A percentile compares a stretch with the other conserved stretches of the same genome.
phyloP scores from a whole-genome alignment of 176 grass and related monocot genomes.

The Triticum urartu region DNA sequence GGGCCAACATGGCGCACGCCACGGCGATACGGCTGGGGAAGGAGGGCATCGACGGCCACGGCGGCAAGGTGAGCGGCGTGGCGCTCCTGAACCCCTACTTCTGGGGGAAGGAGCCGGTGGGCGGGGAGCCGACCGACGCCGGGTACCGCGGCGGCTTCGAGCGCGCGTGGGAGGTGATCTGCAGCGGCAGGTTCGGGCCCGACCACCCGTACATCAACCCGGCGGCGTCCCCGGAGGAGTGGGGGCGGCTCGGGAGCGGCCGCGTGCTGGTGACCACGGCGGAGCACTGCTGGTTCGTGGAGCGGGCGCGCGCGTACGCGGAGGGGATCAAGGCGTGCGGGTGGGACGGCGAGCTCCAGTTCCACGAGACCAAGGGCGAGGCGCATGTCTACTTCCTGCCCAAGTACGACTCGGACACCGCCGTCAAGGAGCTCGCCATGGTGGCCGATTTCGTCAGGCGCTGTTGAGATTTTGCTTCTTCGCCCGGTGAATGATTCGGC shows the following conservation, averaged over 20 bases:
- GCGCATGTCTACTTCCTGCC: slow-evolving; percentile 58
- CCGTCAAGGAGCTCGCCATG: slow-evolving; percentile 54
- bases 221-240: slow-evolving; percentile 39
- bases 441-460: slow-evolving; percentile 48
- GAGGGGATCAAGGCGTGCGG: slow-evolving; percentile 54
- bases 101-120: slow-evolving; percentile 54
- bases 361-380: slow-evolving; percentile 59
- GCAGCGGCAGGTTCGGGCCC: slow-evolving; percentile 36
- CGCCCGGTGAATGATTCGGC: neutral
- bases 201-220: slow-evolving; percentile 60
- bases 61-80: slow-evolving; percentile 40
- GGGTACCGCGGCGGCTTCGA: slow-evolving; percentile 43
- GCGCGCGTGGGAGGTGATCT: slow-evolving; percentile 47
- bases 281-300: slow-evolving; percentile 61
- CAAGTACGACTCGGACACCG: slow-evolving; percentile 49
- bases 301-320: slow-evolving; percentile 63
- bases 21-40: slow-evolving; percentile 50
- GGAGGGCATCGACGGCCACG: slow-evolving; percentile 41
- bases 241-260: slow-evolving; percentile 42
- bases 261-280: slow-evolving; percentile 74
- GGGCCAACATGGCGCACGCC: slow-evolving; percentile 81
- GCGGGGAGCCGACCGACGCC: slow-evolving; percentile 35
- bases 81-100: slow-evolving; percentile 73
- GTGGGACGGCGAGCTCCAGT: slow-evolving; percentile 57
- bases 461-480: neutral